Base-by-base conservation (phyloP, 768 basidiomycete species). In the Cyclocybe cylindracea region DNA sequence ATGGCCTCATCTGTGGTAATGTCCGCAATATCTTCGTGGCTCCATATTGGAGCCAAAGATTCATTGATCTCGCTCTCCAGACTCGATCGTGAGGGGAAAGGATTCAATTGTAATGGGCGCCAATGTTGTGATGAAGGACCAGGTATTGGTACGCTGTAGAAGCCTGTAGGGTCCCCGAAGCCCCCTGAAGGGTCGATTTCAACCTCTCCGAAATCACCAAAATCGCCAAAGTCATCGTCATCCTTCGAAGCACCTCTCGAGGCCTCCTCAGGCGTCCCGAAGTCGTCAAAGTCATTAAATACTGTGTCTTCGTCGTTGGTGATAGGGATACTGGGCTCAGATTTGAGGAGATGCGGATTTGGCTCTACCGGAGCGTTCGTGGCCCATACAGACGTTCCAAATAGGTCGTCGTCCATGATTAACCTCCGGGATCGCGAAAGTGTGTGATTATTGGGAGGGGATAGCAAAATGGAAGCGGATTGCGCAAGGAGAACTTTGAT, bases 151-250 rank as follows among this genome's bases (percentile, higher is more conserved):
- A 68, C 55, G 60, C 74, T 71, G 44, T 58, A 69, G 62, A 80
- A 75, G 14, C 56, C 65, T 10, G 54, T 62, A 18, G 59, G 61
- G 33, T 70, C 74, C 14, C 56, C 64, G 56, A 83, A 80, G 14
- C 63, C 61, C 24, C 48, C 16, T 35, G 63, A 55, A 34, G 58
- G 51, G 29, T 61, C 54, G 47, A 57, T 65, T 55, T 75, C 63
- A 65, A 78, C 83, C 56, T 89, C 89, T 59, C 84, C 90, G 67
- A 93, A 93, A 62, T 94, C 93, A 13, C 87, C 91, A 68, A 93
- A 93, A 58, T 93, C 91, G 44, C 85, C 89, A 68, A 91, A 91
- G 52, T 91, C 89, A 58, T 91, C 92, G 41, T 89, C 24, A 24
- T 24, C 86, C 10, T 73, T 78, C 2, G 59, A 70, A n/a, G 69